Evolutionary conservation across 192 early-diverging fungal species (phyloP).

Genomic region (Gigaspora rosea): DNA sequence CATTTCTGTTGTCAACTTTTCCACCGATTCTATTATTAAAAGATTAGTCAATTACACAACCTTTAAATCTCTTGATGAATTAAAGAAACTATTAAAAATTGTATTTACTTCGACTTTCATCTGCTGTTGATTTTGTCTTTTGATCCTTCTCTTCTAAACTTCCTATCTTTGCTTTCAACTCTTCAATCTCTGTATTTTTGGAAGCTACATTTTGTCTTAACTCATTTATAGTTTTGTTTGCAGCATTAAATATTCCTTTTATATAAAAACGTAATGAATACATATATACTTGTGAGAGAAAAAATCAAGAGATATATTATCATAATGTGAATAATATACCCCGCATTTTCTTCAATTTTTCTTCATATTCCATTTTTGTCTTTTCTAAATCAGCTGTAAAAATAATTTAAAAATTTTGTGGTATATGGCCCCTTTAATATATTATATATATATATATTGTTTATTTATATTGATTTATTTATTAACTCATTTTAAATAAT

Average conservation of each 20-base stretch:
- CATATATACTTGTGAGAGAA: background rate
- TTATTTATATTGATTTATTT: background rate
- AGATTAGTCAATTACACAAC: background rate
- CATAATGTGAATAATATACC: slow-evolving; percentile 35
- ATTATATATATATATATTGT: background rate
- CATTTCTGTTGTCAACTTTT: slow-evolving; percentile 43
- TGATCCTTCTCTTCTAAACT: slow-evolving; percentile 36
- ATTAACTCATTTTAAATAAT: background rate
- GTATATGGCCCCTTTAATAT: background rate
- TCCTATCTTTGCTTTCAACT: slow-evolving; percentile 40
- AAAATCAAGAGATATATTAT: background rate
- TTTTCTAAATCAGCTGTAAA: slow-evolving; percentile 36
- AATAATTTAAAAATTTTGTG: too few species aligned
- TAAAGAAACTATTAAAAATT: background rate
- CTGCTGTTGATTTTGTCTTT: slow-evolving; percentile 19
- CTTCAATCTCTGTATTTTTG: slow-evolving; percentile 48
- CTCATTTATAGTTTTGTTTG: slow-evolving; percentile 57
- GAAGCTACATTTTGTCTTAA: slow-evolving; percentile 49
- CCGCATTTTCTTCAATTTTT: slow-evolving; percentile 63
- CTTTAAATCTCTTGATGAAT: background rate
- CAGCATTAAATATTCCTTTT: slow-evolving; percentile 55
- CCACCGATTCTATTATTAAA: slow-evolving; percentile 36
- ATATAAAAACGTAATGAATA: background rate
- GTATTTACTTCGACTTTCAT: slow-evolving; percentile 33
- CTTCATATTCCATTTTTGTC: slow-evolving; percentile 52